Conservation (phyloP, 2,329 filamentous ascomycete species). For the Nectriaceae sp. region DNA sequence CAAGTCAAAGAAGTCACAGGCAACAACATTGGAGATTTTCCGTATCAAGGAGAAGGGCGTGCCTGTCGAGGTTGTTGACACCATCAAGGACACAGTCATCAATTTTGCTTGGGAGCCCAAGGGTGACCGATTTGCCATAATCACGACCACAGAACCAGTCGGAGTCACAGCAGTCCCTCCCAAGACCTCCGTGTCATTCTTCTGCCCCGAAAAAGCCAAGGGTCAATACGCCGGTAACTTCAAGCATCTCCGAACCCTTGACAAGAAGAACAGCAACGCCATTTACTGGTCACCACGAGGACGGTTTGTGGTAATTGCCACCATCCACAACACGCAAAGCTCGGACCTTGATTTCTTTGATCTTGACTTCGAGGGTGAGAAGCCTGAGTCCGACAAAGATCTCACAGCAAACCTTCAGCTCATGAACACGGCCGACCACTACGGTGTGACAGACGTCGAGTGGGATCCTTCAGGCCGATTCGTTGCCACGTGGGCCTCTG, state of each 20-base stretch:
- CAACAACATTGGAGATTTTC: slow-evolving; percentile 98
- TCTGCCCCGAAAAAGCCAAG: slow-evolving; percentile 95
- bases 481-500: slow-evolving; percentile 88
- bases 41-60: slow-evolving; percentile 96
- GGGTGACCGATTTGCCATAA: slow-evolving; percentile 94
- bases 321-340: slow-evolving; percentile 88
- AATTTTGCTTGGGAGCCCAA: slow-evolving; percentile 99
- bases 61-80: slow-evolving; percentile 95
- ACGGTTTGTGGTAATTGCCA: slow-evolving; percentile 91
- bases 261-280: slow-evolving; percentile 99
- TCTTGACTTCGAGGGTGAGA: slow-evolving; percentile 96
- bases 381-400: slow-evolving; percentile 90
- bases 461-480: slow-evolving; percentile 98
- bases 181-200: slow-evolving; percentile 95
- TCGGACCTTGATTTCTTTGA: slow-evolving; percentile 98
- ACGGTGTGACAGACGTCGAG: slow-evolving; percentile 95
- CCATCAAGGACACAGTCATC: slow-evolving; percentile 97
- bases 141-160: slow-evolving; percentile 85
- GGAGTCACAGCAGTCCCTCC: slow-evolving; percentile 80
- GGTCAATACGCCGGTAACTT: slow-evolving; percentile 82
- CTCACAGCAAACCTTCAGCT: slow-evolving; percentile 91
- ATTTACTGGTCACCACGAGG: slow-evolving; percentile 99
- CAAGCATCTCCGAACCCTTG: slow-evolving; percentile 90
- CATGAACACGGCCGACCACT: slow-evolving; percentile 93
- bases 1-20: slow-evolving; percentile 97